phyloP scores from a whole-genome alignment of 495 filamentous ascomycete species.

The Trichoderma orchidacearum region DNA sequence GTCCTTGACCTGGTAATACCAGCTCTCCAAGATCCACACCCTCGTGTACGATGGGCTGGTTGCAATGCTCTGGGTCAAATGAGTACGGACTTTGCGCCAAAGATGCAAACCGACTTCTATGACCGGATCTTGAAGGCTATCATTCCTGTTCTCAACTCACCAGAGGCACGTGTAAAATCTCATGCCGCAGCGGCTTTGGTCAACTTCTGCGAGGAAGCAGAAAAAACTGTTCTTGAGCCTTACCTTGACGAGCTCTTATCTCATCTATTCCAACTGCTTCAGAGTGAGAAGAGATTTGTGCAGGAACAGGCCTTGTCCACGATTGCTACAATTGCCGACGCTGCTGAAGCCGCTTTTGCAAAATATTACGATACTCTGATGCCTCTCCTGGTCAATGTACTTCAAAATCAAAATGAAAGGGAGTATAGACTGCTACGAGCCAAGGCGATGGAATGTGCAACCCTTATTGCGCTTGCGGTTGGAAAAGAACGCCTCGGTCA shows the following conservation, averaged over 20 bases:
- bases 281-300: slow-evolving; percentile 85
- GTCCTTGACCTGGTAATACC: slow-evolving; percentile 89
- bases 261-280: slow-evolving; percentile 70
- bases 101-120: slow-evolving; percentile 96
- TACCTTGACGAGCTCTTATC: slow-evolving; percentile 81
- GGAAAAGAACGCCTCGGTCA: slow-evolving; percentile 81
- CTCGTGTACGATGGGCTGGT: slow-evolving; percentile 91
- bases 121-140: slow-evolving; percentile 74
- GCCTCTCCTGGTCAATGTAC: slow-evolving; percentile 82
- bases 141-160: slow-evolving; percentile 79
- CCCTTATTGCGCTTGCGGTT: slow-evolving; percentile 89
- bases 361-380: slow-evolving; percentile 92
- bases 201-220: slow-evolving; percentile 98
- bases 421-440: slow-evolving; percentile 83
- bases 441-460: slow-evolving; percentile 99
- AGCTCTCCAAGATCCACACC: slow-evolving; percentile 79
- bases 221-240: slow-evolving; percentile 81
- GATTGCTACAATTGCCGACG: slow-evolving; percentile 97
- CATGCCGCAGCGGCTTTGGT: slow-evolving; percentile 95
- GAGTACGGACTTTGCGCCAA: slow-evolving; percentile 98
- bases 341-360: slow-evolving; percentile 88
- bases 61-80: slow-evolving; percentile 99
- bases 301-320: slow-evolving; percentile 97
- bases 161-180: slow-evolving; percentile 88
- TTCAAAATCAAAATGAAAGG: slow-evolving; percentile 79